Evolutionary conservation across 1,284 basidiomycete genomes (phyloP).

Genomic region (Apiotrichum veenhuisii): DNA sequence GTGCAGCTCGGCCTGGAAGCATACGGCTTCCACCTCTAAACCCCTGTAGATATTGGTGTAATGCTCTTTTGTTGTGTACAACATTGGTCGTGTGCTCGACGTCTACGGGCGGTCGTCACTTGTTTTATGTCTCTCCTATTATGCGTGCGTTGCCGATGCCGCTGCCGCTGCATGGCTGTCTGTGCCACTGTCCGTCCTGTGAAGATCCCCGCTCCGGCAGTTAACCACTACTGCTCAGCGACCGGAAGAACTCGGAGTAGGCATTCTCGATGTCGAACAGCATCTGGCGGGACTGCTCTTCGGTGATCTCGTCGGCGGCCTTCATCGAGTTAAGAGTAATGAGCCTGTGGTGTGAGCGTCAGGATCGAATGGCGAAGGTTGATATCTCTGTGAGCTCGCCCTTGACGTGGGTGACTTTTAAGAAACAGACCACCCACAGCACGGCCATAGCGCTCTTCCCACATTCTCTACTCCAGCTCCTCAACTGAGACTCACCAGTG

Average conservation of each 20-base stretch:
- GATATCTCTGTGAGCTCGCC: too few relatives aligned
- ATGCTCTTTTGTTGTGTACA: constrained; percentile 1
- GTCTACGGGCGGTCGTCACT: too few relatives aligned
- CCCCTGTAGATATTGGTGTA: neutral
- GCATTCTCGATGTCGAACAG: constrained; percentile 96
- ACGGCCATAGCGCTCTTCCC: too few relatives aligned
- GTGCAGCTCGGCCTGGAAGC: constrained; percentile 36
- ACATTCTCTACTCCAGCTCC: too few relatives aligned
- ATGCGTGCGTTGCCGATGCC: neutral
- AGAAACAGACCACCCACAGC: too few relatives aligned
- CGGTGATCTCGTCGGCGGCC: constrained; percentile 91
- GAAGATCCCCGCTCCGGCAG: neutral
- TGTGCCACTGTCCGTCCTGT: neutral
- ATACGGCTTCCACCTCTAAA: constrained; percentile 2
- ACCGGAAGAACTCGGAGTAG: constrained; percentile 92
- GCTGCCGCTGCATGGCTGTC: neutral
- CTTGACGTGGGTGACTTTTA: too few relatives aligned
- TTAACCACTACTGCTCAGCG: constrained; percentile 52
- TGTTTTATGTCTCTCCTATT: neutral
- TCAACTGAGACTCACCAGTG: constrained; percentile 74
- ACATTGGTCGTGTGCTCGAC: too few relatives aligned
- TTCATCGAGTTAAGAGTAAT: constrained; percentile 96
- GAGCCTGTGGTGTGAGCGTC: constrained; percentile 71
- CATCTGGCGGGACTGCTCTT: constrained; percentile 90
- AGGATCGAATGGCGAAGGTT: neutral